Conservation (phyloP, 176 grass and related monocot species). For the Typha latifolia region DNA sequence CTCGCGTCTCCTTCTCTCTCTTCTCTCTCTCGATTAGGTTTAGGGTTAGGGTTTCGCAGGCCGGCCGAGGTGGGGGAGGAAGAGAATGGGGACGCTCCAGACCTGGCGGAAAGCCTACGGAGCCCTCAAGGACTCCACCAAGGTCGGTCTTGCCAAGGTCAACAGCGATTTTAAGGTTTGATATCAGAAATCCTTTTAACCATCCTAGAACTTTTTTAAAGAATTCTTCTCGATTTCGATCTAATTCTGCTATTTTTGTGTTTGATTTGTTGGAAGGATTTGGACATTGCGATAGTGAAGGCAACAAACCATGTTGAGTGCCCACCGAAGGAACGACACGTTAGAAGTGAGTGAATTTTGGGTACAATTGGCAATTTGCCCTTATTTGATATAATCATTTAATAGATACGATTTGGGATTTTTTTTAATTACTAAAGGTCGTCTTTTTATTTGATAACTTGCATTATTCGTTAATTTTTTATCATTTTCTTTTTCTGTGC, state of each 20-base stretch:
- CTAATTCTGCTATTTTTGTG: constrained; percentile 5
- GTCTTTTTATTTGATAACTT: neutral
- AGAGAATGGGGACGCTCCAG: constrained; percentile 31
- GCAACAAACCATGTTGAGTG: constrained; percentile 88
- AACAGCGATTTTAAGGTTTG: constrained; percentile 94
- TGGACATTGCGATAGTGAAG: constrained; percentile 96
- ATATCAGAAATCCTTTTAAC: neutral
- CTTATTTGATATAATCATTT: neutral
- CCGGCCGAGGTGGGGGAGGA: neutral
- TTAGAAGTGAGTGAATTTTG: constrained; percentile 65
- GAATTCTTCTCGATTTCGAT: neutral
- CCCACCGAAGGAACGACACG: constrained; percentile 85
- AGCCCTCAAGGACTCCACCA: constrained; percentile 97
- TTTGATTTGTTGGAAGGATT: constrained; percentile 30
- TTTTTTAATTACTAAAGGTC: neutral
- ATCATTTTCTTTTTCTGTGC: constrained; percentile 1
- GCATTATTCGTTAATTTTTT: neutral
- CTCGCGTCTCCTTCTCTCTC: neutral
- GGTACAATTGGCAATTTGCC: neutral
- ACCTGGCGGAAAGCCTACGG: constrained; percentile 95
- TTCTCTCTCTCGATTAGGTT: constrained; percentile 5
- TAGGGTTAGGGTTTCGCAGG: constrained; percentile 22
- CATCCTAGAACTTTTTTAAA: neutral
- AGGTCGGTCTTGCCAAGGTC: constrained; percentile 93
- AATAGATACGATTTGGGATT: neutral